Evolutionary conservation across 345 rosid genomes (phyloP).

Genomic region (Citrus maxima): DNA sequence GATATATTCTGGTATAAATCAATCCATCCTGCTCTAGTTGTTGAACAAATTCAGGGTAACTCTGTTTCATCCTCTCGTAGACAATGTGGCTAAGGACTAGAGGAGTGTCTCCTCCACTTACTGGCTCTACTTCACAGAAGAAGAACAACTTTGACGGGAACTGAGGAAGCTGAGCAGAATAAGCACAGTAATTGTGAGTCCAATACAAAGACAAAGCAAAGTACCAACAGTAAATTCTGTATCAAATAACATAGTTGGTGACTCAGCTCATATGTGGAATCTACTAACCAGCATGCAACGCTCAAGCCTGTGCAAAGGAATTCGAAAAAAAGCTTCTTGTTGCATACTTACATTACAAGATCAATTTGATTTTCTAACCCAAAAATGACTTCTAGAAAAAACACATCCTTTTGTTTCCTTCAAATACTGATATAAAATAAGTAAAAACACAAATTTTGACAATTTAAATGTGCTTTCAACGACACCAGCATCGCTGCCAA

Average conservation of each 20-base stretch:
- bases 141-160: constrained; percentile 89
- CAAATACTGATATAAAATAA: not conserved
- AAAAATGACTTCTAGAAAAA: not conserved
- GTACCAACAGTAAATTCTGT: not conserved
- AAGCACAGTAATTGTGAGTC: not conserved
- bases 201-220: not conserved
- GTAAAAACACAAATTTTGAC: not conserved
- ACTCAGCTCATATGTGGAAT: not conserved
- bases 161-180: constrained; percentile 62
- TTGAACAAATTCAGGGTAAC: constrained; percentile 62
- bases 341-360: too few relatives aligned
- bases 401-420: not conserved
- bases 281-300: not conserved
- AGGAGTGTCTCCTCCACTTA: constrained; percentile 87
- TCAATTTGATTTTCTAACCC: not conserved
- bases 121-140: constrained; percentile 82
- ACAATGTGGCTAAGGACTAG: constrained; percentile 79
- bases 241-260: not conserved
- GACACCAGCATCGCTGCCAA: not conserved
- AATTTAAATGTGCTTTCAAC: not conserved
- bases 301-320: not conserved
- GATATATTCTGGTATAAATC: constrained; percentile 59
- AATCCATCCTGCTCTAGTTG: constrained; percentile 68
- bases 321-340: not conserved
- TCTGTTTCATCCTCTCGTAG: constrained; percentile 69